A percentile compares a stretch with the other conserved stretches of the same genome.
These are phyloP conservation scores for Nectriaceae sp. DNA, from an alignment of 2,329 filamentous ascomycete genomes.

Conservation along the genomic window DNA sequence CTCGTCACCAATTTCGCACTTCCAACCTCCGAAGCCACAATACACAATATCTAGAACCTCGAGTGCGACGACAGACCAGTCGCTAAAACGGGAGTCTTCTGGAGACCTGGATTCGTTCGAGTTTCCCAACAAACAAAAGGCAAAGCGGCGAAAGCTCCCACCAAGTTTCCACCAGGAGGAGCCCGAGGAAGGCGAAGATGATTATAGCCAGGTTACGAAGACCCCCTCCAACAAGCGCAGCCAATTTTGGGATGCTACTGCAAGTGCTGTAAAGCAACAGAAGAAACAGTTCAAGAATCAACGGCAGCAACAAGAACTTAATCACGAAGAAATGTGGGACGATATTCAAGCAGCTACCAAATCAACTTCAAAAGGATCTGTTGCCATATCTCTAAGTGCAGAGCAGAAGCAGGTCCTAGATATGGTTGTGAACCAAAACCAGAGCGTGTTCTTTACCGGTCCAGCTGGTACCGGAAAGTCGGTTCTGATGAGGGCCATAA, in stretches of 20 bases:
- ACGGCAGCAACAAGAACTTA: slow-evolving; percentile 36
- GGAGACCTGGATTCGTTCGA: slow-evolving; percentile 31
- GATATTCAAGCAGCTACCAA: slow-evolving; percentile 35
- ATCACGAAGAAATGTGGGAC: slow-evolving; percentile 42
- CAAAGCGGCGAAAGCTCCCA: slow-evolving; percentile 68
- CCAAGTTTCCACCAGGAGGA: slow-evolving; percentile 39
- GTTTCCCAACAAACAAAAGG: slow-evolving; percentile 32
- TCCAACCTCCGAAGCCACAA: slow-evolving; percentile 36
- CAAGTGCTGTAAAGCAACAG: slow-evolving; percentile 57
- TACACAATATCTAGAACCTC: slow-evolving; percentile 15
- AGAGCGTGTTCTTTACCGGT: slow-evolving; percentile 97
- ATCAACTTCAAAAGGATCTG: slow-evolving; percentile 40
- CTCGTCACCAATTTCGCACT: slow-evolving; percentile 59
- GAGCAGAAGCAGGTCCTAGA: slow-evolving; percentile 86
- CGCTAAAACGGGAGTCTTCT: slow-evolving; percentile 46
- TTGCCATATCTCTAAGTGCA: slow-evolving; percentile 71
- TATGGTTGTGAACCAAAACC: slow-evolving; percentile 75
- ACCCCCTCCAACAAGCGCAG: slow-evolving; percentile 29
- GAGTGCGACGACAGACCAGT: slow-evolving; percentile 17
- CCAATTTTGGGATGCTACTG: slow-evolving; percentile 27
- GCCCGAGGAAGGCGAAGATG: slow-evolving; percentile 35
- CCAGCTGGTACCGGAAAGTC: slow-evolving; percentile 97
- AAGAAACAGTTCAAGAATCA: slow-evolving; percentile 72
- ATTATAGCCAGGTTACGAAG: slow-evolving; percentile 12
- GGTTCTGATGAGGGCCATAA: slow-evolving; percentile 90